These are phyloP conservation scores for Spergularia azorica DNA, from an alignment of 179 eudicot genomes.

Conservation along the genomic window DNA sequence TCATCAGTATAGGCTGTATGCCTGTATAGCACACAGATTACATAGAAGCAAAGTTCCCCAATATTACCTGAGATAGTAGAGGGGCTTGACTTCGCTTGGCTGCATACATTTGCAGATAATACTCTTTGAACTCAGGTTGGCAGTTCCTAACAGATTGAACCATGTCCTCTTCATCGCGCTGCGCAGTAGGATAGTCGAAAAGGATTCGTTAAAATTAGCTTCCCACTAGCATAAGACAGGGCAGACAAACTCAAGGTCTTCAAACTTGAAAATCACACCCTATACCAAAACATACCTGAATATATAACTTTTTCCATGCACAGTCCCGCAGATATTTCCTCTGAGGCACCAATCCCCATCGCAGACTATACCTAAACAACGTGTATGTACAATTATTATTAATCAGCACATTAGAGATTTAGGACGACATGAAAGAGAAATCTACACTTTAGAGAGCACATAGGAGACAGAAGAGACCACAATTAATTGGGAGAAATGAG, in stretches of 20 bases:
- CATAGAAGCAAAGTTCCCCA: background rate
- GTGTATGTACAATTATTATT: background rate
- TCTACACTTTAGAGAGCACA: background rate
- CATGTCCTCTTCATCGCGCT: constrained; percentile 99
- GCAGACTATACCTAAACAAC: constrained; percentile 51
- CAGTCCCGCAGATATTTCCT: constrained; percentile 53
- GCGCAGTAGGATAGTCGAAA: constrained; percentile 11
- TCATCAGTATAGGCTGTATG: background rate
- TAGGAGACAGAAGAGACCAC: background rate
- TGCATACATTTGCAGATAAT: constrained; percentile 91
- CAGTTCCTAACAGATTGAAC: constrained; percentile 69
- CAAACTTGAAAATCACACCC: background rate
- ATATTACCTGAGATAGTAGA: constrained; percentile 77
- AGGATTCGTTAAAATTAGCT: background rate
- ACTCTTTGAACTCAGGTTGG: constrained; percentile 85
- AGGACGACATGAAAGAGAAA: background rate
- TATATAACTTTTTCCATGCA: constrained; percentile 72
- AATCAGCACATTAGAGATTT: background rate
- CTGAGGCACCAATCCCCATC: constrained; percentile 62
- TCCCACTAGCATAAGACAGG: background rate
- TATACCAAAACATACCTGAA: constrained; percentile 46
- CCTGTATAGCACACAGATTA: background rate
- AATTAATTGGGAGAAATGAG: background rate
- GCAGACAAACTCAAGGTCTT: background rate
- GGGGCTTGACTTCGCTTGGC: constrained; percentile 97